Conservation (phyloP, 108 stramenopile species). For the Nannochloropsis salina region DNA sequence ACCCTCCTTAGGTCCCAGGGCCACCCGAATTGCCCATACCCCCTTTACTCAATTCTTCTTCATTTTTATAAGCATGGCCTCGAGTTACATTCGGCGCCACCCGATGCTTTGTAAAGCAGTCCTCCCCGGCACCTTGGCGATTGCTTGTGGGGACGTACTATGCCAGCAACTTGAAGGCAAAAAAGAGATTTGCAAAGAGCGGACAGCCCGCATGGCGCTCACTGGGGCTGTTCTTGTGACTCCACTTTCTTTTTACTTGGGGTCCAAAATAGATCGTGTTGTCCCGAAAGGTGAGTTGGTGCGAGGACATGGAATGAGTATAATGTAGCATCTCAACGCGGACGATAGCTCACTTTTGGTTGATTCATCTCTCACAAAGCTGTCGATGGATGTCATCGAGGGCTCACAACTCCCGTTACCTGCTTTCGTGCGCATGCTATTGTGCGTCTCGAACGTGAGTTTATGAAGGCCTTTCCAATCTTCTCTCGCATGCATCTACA, state of each 20-base stretch:
- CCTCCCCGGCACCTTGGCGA: background rate
- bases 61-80: background rate
- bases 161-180: conserved; percentile 11
- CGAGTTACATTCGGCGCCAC: background rate
- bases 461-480: too few relatives aligned
- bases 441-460: too few relatives aligned
- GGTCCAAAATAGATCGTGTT: background rate
- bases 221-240: background rate
- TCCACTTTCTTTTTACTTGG: background rate
- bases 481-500: background rate
- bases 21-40: too few relatives aligned
- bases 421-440: too few relatives aligned
- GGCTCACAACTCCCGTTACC: too few relatives aligned
- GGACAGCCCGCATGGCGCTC: background rate
- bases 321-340: background rate
- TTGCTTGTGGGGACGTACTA: conserved; percentile 16
- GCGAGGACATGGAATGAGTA: background rate
- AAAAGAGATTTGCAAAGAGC: background rate
- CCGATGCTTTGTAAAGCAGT: background rate
- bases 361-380: background rate
- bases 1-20: too few relatives aligned
- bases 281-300: background rate
- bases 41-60: too few relatives aligned
- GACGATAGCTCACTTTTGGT: background rate
- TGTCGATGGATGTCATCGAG: too few relatives aligned